phyloP scores from a whole-genome alignment of 2,329 filamentous ascomycete genomes.

The Fusarium tanahbumbuense region DNA sequence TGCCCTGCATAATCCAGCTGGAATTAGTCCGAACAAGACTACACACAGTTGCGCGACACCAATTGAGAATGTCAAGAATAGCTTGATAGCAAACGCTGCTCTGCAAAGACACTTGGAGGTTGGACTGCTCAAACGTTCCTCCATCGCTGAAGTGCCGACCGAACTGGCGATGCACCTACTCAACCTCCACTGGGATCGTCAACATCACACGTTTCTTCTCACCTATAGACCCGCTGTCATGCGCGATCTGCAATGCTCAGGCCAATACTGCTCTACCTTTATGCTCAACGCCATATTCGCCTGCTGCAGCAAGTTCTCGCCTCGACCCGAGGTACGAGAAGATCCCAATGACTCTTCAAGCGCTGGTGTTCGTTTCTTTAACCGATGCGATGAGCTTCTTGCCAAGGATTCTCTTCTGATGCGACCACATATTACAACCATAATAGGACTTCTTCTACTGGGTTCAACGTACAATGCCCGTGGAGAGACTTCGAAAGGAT shows the following conservation, averaged over 20 bases:
- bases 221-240: conserved; percentile 16
- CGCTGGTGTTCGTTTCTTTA: conserved; percentile 3
- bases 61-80: conserved; percentile 4
- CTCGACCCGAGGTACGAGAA: conserved; percentile 1
- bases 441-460: conserved; percentile 3
- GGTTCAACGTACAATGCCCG: conserved; percentile 19
- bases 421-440: conserved; percentile 7
- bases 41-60: neutral
- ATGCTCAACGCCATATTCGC: conserved; percentile 24
- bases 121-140: neutral
- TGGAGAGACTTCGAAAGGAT: conserved; percentile 18
- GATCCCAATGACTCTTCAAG: neutral
- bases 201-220: conserved; percentile 18
- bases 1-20: conserved; percentile 11
- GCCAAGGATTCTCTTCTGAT: neutral
- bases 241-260: conserved; percentile 11
- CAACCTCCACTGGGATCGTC: conserved; percentile 24
- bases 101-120: conserved; percentile 6
- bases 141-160: neutral
- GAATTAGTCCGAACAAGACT: neutral
- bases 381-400: conserved; percentile 10
- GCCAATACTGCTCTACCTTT: conserved; percentile 1
- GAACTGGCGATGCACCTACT: conserved; percentile 15
- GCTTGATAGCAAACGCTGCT: conserved; percentile 13
- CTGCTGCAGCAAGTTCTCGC: conserved; percentile 15